These are phyloP conservation scores for Isoetes engelmannii DNA, from an alignment of 83 land plant genomes.

Conservation along the genomic window DNA sequence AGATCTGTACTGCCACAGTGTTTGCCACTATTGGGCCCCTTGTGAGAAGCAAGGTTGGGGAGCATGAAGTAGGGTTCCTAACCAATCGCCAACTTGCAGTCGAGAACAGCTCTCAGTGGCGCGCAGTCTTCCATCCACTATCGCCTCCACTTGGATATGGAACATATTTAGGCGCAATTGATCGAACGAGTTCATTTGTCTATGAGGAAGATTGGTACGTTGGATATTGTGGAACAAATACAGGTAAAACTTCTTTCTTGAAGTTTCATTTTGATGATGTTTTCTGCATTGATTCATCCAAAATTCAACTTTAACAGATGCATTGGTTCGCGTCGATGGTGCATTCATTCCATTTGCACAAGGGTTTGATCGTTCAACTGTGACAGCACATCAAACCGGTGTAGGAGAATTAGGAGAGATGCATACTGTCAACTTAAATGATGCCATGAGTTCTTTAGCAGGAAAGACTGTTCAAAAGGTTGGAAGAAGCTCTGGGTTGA, in stretches of 20 bases:
- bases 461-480: not conserved
- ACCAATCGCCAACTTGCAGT: not conserved
- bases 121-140: not conserved
- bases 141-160: not conserved
- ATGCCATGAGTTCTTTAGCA: not conserved
- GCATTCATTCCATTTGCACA: not conserved
- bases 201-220: not conserved
- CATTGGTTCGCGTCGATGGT: not conserved
- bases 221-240: not conserved
- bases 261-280: not conserved
- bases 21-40: not conserved
- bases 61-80: not conserved
- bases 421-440: not conserved
- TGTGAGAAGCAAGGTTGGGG: not conserved
- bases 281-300: not conserved
- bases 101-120: not conserved
- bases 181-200: not conserved
- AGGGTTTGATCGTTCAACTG: not conserved
- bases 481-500: not conserved
- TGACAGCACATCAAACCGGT: not conserved
- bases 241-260: not conserved
- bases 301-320: not conserved
- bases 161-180: not conserved
- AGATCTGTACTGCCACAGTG: not conserved
- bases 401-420: not conserved